Evolutionary conservation across 805 yeast genomes (phyloP).

Genomic region (Starmerella stigmatis): DNA sequence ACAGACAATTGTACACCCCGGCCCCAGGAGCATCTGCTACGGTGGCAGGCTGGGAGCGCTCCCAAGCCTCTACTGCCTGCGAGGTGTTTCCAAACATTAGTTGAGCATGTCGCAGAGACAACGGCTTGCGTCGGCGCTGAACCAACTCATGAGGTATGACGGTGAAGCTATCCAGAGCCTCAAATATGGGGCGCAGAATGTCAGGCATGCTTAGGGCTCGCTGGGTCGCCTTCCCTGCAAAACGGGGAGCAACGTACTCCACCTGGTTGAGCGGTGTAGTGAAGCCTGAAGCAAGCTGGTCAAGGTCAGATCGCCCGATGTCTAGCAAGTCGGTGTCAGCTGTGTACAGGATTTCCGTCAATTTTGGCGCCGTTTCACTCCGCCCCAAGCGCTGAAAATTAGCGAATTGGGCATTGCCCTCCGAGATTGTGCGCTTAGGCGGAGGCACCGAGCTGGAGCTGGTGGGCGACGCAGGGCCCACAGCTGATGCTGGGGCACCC

Average conservation of each 20-base stretch:
- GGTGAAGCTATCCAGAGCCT: constrained; percentile 47
- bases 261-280: not conserved
- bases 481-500: not conserved
- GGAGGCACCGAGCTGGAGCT: not conserved
- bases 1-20: constrained; percentile 48
- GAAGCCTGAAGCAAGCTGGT: not conserved
- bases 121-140: constrained; percentile 57
- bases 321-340: constrained; percentile 3
- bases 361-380: constrained; percentile 4
- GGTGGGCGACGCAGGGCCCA: too few relatives aligned
- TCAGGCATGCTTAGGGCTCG: constrained; percentile 67
- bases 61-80: constrained; percentile 41
- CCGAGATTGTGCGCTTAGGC: constrained; percentile 8
- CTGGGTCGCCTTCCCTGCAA: constrained; percentile 24
- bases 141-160: constrained; percentile 51
- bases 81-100: constrained; percentile 49
- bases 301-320: not conserved
- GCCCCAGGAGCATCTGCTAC: constrained; percentile 16
- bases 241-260: not conserved
- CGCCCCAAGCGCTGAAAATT: constrained; percentile 6
- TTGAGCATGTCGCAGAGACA: constrained; percentile 57
- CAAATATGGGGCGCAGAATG: constrained; percentile 50
- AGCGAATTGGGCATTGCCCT: constrained; percentile 4
- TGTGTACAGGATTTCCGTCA: constrained; percentile 6
- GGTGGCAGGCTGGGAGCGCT: constrained; percentile 15